Conservation (phyloP, 106 monocot genomes). For the Cymbidium sinense region DNA sequence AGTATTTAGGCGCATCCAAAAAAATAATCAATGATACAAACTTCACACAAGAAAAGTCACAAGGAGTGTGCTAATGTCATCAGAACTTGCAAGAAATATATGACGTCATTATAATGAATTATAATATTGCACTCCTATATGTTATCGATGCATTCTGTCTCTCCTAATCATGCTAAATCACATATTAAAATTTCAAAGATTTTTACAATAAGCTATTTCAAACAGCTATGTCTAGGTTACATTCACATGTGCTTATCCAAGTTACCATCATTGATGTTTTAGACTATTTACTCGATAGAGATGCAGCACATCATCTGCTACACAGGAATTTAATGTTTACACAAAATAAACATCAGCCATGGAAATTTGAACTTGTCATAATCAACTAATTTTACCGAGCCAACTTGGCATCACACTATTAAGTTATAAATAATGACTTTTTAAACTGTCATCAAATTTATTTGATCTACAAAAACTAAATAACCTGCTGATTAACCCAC, state of each 20-base stretch:
- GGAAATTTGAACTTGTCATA: not conserved
- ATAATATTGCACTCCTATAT: not conserved
- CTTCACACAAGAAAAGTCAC: not conserved
- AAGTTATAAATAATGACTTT: too few species aligned
- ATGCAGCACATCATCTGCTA: not conserved
- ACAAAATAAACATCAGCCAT: not conserved
- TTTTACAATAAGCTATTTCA: not conserved
- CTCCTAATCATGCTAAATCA: not conserved
- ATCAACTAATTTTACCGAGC: not conserved
- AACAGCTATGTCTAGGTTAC: not conserved
- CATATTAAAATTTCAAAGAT: not conserved
- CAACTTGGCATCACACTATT: not conserved
- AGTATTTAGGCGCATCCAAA: slow-evolving; percentile 18
- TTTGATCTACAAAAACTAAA: too few species aligned
- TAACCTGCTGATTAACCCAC: too few species aligned
- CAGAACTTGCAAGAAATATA: not conserved
- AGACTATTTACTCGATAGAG: not conserved
- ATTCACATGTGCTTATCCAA: not conserved
- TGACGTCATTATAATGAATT: not conserved
- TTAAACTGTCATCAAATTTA: too few species aligned
- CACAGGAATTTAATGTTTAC: not conserved
- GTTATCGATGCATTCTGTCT: not conserved
- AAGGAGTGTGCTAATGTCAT: not conserved
- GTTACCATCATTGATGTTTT: not conserved
- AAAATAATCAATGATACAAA: not conserved